Evolutionary conservation across 345 rosid species (phyloP), one percentile per base, ranked within the genome.

Genomic region (Litchi chinensis): DNA sequence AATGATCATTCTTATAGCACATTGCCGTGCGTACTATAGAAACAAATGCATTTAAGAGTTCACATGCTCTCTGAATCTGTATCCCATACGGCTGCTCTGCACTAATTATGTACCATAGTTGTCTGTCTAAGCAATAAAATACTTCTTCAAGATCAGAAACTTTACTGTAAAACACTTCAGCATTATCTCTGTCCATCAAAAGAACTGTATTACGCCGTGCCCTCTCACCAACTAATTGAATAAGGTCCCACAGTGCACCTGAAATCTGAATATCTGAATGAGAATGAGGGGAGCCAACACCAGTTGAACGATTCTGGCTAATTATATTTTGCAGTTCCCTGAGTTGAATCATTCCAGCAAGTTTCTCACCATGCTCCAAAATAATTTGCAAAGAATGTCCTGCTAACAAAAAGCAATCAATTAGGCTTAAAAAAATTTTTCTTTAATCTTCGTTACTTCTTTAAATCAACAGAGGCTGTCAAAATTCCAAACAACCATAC

Each of bases 301-400:
- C 85, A 67, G 79, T 75, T 68, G 95, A 85, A 74, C 89, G 91
- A 79, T 76, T 89, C 83, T 95, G 98, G 86, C 86, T 86, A 39
- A 88, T 91, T 32, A 63, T 56, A 69, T 83, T 91, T 82, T 93
- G 99, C 83, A 93, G 86, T 82, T 96, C 98, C 73, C 97, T 87
- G 71, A 96, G 88, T 75, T 91, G 95, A 83, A 91, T 86, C 87
- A 96, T 90, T 78, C 93, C 97, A 85, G 93, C 88, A 83, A 96
- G 90, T 84, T 96, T 96, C 87, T 96, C 99, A 79, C 98, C 97
- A 84, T 96, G 94, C 84, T 91, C 98, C 89, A 96, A 80, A 82
- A 93, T 86, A 68, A 79, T 85, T 83, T 88, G 97, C 84, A 96
- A 87, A 76, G 97, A 81, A 43, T 88, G 83, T 85, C 97, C 98